A percentile compares a stretch with the other conserved stretches of the same genome.
These are phyloP conservation scores for Suhomyces taliae DNA, from an alignment of 1,139 yeast species.

Conservation along the genomic window DNA sequence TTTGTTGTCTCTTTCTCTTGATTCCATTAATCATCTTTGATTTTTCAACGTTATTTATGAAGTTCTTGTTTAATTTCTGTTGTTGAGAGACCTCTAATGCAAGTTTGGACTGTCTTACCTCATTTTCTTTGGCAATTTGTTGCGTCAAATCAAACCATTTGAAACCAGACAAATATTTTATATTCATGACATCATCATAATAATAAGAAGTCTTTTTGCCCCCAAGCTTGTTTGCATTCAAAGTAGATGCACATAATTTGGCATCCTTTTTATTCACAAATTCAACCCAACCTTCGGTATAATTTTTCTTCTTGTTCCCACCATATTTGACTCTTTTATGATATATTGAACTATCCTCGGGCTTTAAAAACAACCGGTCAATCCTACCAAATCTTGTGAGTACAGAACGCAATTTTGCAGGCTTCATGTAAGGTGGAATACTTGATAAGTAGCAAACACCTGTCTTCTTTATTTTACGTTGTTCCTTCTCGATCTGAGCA, in stretches of 20 bases:
- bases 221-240: conserved; percentile 87
- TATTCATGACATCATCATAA: conserved; percentile 89
- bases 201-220: conserved; percentile 92
- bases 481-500: conserved; percentile 55
- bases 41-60: conserved; percentile 79
- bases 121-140: conserved; percentile 89
- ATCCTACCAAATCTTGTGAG: conserved; percentile 80
- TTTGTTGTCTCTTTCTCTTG: conserved; percentile 48
- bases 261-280: conserved; percentile 82
- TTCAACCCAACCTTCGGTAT: conserved; percentile 97
- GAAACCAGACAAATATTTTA: conserved; percentile 85
- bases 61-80: conserved; percentile 79
- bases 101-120: conserved; percentile 81
- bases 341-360: conserved; percentile 71
- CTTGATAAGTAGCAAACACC: conserved; percentile 91
- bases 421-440: conserved; percentile 97
- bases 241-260: conserved; percentile 78
- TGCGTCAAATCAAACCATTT: conserved; percentile 95
- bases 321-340: conserved; percentile 77
- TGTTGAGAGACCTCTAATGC: conserved; percentile 89
- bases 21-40: conserved; percentile 79
- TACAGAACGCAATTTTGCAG: conserved; percentile 81
- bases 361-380: conserved; percentile 82
- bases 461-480: conserved; percentile 62
- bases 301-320: conserved; percentile 89